Evolutionary conservation across 495 filamentous ascomycete genomes (phyloP).

Genomic region (Penicillium mononematosum): DNA sequence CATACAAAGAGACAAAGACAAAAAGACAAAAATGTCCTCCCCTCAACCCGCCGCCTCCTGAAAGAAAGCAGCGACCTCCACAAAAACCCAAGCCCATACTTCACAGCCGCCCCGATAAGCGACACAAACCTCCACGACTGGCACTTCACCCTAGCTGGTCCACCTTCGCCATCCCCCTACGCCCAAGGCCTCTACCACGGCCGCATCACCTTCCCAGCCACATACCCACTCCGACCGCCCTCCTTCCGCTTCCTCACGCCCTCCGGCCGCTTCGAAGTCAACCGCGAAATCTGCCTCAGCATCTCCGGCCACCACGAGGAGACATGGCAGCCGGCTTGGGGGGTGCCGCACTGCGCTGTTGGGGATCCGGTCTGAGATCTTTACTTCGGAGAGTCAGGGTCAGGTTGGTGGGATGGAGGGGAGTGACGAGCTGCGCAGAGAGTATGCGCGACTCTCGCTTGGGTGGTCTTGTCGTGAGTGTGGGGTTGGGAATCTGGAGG

Average conservation of each 20-base stretch:
- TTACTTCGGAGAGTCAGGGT: slow-evolving; percentile 54
- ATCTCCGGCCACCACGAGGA: slow-evolving; percentile 97
- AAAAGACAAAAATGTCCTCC: slow-evolving; percentile 32
- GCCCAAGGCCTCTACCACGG: slow-evolving; percentile 86
- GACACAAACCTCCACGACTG: slow-evolving; percentile 94
- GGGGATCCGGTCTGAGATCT: slow-evolving; percentile 52
- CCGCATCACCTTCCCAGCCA: slow-evolving; percentile 83
- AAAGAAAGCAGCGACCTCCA: slow-evolving; percentile 86
- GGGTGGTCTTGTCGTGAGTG: slow-evolving; percentile 67
- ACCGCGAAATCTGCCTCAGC: slow-evolving; percentile 92
- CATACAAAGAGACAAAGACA: background rate
- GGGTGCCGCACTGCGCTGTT: slow-evolving; percentile 66
- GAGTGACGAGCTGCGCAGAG: slow-evolving; percentile 55
- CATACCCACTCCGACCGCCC: slow-evolving; percentile 87
- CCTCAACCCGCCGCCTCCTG: slow-evolving; percentile 53
- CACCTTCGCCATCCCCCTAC: slow-evolving; percentile 75
- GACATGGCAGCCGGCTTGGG: slow-evolving; percentile 98
- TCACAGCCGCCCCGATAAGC: slow-evolving; percentile 70
- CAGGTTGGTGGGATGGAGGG: slow-evolving; percentile 90
- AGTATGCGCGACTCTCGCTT: slow-evolving; percentile 61
- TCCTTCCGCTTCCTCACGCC: slow-evolving; percentile 93
- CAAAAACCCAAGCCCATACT: slow-evolving; percentile 72
- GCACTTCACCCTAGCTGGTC: slow-evolving; percentile 97
- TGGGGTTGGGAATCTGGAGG: slow-evolving; percentile 63
- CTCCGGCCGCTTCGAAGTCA: slow-evolving; percentile 89